Evolutionary conservation across 1,139 yeast species (phyloP).

Genomic region (Taiozyma sp.): DNA sequence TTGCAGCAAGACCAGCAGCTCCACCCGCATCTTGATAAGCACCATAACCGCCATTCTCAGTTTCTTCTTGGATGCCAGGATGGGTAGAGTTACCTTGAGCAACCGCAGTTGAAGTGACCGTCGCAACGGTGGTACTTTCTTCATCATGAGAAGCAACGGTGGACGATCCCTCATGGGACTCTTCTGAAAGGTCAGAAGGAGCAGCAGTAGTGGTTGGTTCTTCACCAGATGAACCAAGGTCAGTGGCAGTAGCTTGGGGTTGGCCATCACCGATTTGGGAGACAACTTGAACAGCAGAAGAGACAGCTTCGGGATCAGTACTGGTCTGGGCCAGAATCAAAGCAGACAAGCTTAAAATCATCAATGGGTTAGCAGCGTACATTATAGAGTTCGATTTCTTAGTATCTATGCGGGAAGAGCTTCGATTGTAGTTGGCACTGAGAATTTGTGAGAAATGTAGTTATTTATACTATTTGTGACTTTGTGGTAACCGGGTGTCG

Average conservation of each 20-base stretch:
- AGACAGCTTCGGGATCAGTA: background rate
- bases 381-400: background rate
- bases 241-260: slow-evolving; percentile 15
- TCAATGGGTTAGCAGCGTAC: slow-evolving; percentile 1
- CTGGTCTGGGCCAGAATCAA: slow-evolving; percentile 3
- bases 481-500: background rate
- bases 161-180: slow-evolving; percentile 5
- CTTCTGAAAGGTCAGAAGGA: slow-evolving; percentile 1
- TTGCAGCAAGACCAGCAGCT: slow-evolving; percentile 14
- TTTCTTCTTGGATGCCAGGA: slow-evolving; percentile 9
- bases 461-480: background rate
- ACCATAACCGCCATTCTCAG: slow-evolving; percentile 12
- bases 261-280: slow-evolving; percentile 31
- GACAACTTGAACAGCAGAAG: slow-evolving; percentile 1
- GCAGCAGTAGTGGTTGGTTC: slow-evolving; percentile 2
- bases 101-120: slow-evolving; percentile 1
- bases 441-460: background rate
- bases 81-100: slow-evolving; percentile 5
- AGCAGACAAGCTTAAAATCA: slow-evolving; percentile 5
- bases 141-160: slow-evolving; percentile 1
- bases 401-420: background rate
- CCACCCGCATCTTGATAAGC: slow-evolving; percentile 1
- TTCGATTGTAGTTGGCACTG: background rate
- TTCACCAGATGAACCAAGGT: slow-evolving; percentile 1
- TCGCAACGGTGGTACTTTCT: background rate